Base-by-base conservation (phyloP, 108 stramenopile genomes). In the Fragilariopsis cylindrus region DNA sequence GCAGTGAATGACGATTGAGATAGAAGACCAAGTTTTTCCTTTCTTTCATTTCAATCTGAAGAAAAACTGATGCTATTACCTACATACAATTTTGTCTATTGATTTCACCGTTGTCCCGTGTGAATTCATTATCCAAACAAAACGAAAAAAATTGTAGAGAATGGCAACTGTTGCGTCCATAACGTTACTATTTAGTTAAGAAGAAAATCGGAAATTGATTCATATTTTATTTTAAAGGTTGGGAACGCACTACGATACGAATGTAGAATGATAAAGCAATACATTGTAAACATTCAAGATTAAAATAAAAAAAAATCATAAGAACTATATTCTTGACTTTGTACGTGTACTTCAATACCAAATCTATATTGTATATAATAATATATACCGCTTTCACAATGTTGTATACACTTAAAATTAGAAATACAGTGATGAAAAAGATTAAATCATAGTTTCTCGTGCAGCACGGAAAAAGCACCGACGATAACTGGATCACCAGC, bases 401-500 rank as follows among this genome's bases (percentile, higher is more conserved):
- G 52, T 2, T 53, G 52, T 53, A 15, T 12, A 12, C n/a, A 53
- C n/a, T 53, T n/a, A 53, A 2, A 15, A 53, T 53, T 53, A 53
- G 12, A 1, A 53, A 12, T 53, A 53, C 52, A 53, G 52, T 53
- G 1, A 53, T n/a, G 15, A 12, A n/a, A 2, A 30, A 1, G 30
- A 30, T 30, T 30, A 30, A 30, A 12, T 73, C 71, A 87, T 47
- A 86, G 42, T 67, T 88, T 87, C 54, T 78, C 72, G 72, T 91
- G 90, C 30, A 21, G 21, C 52, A 91, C 76, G 64, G 88, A 89
- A 69, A 87, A 82, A 13, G 83, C 83, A 5, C 90, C 91, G 49
- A 92, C 87, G 76, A 92, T 88, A 8, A 88, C 87, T 13, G 91
- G 91, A 85, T 90, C 91, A 0, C 91, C 91, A 11, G 66, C 76